Base-by-base conservation (phyloP, 2,329 filamentous ascomycete species). In the Apiospora malaysiana region DNA sequence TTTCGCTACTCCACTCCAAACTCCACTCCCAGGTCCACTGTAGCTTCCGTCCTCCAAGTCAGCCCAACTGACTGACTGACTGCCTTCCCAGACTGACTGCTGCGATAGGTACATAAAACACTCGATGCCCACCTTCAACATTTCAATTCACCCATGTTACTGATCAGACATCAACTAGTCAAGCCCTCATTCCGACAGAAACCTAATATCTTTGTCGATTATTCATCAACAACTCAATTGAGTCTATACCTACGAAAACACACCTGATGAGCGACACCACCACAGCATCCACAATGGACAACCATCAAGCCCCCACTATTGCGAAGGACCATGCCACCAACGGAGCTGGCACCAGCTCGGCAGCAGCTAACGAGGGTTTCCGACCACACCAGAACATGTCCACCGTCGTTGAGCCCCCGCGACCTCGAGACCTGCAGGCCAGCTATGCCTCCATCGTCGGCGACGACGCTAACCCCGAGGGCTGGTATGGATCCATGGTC, bases 401-500 rank as follows among this genome's bases (percentile, higher is more conserved):
- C 4, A 63, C 56, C 32, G 56, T 12, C 27, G 94, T 98, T 66
- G 89, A 95, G 79, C 95, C 94, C 27, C 94, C 95, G 21, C 89
- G 90, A 72, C 87, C 91, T 77, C 93, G 94, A 75, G 95, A 98
- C 78, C 87, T 98, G 14, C 94, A 97, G 83, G 91, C 91, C 71
- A 93, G 89, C 79, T 96, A 96, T 81, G 94, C 94, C 8, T 85
- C 83, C 69, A 82, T 89, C 69, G 84, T 90, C 71, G 88, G 86
- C 74, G 88, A 90, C 69, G 91, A 96, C 75, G 89, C 89, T 43
- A 89, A 89, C 74, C 88, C 89, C 68, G 90, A 95, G 80, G 93
- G 94, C 79, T 98, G 94, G 94, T 99, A 98, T 78, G 94, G 94
- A 27, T 84, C 84, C 72, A 94, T 98, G 91, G 89, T 97, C 82